phyloP scores from a whole-genome alignment of 2,329 filamentous ascomycete genomes.

The Hymenoscyphus salicellus region DNA sequence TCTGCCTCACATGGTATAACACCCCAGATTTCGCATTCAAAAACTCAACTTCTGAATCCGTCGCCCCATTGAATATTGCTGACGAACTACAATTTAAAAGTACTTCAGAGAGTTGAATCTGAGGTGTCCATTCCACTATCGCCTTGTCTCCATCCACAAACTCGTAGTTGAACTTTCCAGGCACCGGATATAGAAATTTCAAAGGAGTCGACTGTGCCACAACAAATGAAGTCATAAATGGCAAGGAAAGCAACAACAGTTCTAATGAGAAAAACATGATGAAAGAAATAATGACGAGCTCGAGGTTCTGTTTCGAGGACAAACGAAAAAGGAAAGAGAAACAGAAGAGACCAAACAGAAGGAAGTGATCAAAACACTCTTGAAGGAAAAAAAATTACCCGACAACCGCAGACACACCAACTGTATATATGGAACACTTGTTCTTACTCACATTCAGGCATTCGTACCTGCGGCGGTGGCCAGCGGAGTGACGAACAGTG shows the following conservation, averaged over 20 bases:
- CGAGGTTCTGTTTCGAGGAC: not conserved
- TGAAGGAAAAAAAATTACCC: not conserved
- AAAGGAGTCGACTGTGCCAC: not conserved
- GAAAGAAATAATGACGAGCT: not conserved
- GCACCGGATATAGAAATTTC: constrained; percentile 8
- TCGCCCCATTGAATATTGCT: not conserved
- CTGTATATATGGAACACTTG: constrained; percentile 6
- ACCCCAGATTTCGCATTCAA: not conserved
- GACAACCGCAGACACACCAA: not conserved
- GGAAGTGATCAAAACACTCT: not conserved
- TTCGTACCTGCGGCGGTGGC: not conserved
- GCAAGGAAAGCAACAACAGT: not conserved
- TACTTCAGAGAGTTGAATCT: not conserved
- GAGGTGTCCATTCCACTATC: constrained; percentile 9
- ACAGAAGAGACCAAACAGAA: not conserved
- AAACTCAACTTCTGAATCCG: not conserved
- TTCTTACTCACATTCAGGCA: not conserved
- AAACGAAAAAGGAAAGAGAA: not conserved
- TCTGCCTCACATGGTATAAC: not conserved
- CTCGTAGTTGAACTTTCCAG: constrained; percentile 6
- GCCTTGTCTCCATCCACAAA: constrained; percentile 8
- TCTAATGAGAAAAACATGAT: constrained; percentile 6
- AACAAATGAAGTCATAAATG: not conserved
- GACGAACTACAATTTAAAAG: constrained; percentile 9
- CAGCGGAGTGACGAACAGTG: not conserved